phyloP scores from a whole-genome alignment of 2,329 filamentous ascomycete species.

The Fusarium humuli region DNA sequence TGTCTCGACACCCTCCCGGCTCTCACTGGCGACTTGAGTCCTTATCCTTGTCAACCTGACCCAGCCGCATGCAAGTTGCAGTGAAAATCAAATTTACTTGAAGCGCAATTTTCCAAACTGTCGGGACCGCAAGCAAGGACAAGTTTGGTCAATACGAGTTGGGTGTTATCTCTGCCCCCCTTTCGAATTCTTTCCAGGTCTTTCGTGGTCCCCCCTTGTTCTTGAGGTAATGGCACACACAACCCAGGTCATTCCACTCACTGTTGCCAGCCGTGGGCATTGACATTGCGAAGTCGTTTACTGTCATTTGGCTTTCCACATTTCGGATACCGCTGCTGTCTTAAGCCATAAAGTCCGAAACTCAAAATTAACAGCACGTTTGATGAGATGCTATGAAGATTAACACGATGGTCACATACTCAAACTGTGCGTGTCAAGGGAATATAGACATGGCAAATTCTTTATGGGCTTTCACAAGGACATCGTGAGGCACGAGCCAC shows the following conservation, averaged over 20 bases:
- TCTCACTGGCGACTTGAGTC: conserved; percentile 28
- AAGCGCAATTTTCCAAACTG: conserved; percentile 54
- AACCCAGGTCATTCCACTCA: conserved; percentile 11
- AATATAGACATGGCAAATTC: background rate
- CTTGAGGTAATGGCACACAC: conserved; percentile 28
- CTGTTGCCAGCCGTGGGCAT: conserved; percentile 43
- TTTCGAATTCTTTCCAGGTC: conserved; percentile 29
- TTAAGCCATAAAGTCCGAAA: background rate
- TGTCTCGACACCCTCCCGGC: conserved; percentile 42
- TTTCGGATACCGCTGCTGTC: background rate
- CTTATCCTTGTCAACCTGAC: conserved; percentile 36
- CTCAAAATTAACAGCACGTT: background rate
- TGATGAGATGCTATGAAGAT: background rate
- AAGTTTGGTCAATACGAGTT: conserved; percentile 43
- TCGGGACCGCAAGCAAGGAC: conserved; percentile 48
- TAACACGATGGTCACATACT: background rate
- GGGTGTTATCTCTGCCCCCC: conserved; percentile 35
- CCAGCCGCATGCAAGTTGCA: conserved; percentile 44
- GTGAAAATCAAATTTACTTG: conserved; percentile 47
- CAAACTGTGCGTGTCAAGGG: background rate
- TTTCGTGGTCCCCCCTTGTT: conserved; percentile 26
- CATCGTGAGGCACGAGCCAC: background rate
- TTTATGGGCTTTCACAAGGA: background rate
- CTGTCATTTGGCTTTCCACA: conserved; percentile 42
- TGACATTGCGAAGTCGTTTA: conserved; percentile 33